A percentile compares a stretch with the other conserved stretches of the same genome.
Evolutionary conservation across 495 filamentous ascomycete genomes (phyloP).

Genomic region (Platismatia glauca): DNA sequence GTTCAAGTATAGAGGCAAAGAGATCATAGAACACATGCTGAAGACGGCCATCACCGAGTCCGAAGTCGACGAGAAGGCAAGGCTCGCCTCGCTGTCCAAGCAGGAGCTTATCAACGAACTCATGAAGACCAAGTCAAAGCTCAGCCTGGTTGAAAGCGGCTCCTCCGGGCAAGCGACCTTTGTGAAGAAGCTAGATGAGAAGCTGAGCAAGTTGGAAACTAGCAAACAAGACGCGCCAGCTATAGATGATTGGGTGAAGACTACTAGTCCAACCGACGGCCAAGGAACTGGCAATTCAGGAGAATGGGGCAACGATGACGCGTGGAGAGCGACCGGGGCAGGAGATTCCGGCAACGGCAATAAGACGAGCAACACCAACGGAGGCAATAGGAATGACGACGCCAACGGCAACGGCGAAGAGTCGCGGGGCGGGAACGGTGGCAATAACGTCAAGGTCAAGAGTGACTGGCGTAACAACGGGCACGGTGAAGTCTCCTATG

Average conservation of each 20-base stretch:
- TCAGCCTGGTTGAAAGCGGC: neutral
- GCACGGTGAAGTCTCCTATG: neutral
- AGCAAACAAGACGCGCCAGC: neutral
- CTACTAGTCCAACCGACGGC: slow-evolving; percentile 4
- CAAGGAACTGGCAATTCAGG: neutral
- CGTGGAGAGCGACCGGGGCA: neutral
- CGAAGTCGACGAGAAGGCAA: slow-evolving; percentile 17
- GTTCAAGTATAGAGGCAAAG: slow-evolving; percentile 38
- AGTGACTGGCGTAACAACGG: neutral
- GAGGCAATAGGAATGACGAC: neutral
- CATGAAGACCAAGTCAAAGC: slow-evolving; percentile 14
- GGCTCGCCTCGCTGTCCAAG: slow-evolving; percentile 18
- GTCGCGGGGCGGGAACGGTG: neutral
- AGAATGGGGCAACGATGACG: neutral
- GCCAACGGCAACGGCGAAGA: neutral
- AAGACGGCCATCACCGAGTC: slow-evolving; percentile 4
- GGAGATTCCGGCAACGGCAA: neutral
- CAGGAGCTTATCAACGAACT: slow-evolving; percentile 21
- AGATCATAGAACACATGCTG: slow-evolving; percentile 15
- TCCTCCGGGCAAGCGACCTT: neutral
- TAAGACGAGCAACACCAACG: neutral
- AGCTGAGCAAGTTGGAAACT: slow-evolving; percentile 5
- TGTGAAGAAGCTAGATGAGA: slow-evolving; percentile 1
- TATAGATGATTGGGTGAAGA: slow-evolving; percentile 10
- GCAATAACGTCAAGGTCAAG: neutral